Percentiles rank a stretch among this genome's conserved stretches.
Conservation (phyloP, 495 filamentous ascomycete genomes). For the Aspergillus coremiiformis region DNA sequence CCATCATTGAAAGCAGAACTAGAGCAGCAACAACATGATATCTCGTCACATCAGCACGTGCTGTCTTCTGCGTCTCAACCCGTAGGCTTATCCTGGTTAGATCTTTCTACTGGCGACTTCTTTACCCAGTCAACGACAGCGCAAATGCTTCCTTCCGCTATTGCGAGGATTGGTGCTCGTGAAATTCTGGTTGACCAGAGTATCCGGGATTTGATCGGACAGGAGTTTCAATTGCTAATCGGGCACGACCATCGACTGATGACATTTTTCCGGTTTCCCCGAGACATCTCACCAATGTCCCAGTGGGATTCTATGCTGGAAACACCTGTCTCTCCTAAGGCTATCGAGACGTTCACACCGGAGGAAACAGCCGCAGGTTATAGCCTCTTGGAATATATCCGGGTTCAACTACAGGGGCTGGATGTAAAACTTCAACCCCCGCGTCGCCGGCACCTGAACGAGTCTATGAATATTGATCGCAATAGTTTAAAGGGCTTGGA, state of each 20-base stretch:
- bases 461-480: conserved; percentile 86
- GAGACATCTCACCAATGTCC: conserved; percentile 36
- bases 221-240: conserved; percentile 36
- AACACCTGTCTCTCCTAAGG: conserved; percentile 41
- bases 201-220: conserved; percentile 41
- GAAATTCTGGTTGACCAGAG: conserved; percentile 73
- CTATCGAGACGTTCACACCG: conserved; percentile 33
- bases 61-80: conserved; percentile 33
- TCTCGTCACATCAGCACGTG: conserved; percentile 26
- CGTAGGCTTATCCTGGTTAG: conserved; percentile 86
- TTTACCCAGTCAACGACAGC: conserved; percentile 75
- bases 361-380: conserved; percentile 58
- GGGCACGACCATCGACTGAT: conserved; percentile 40
- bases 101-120: conserved; percentile 90
- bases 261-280: conserved; percentile 34
- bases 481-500: conserved; percentile 85
- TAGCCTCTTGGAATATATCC: conserved; percentile 75
- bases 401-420: conserved; percentile 65
- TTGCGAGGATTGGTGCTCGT: conserved; percentile 74
- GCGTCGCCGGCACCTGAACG: conserved; percentile 56
- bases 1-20: conserved; percentile 16
- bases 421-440: conserved; percentile 83
- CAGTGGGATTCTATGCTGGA: conserved; percentile 76
- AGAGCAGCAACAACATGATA: conserved; percentile 15
- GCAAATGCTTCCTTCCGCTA: conserved; percentile 62